Evolutionary conservation across 1,284 basidiomycete species (phyloP).

Genomic region (Puccinia coronata): DNA sequence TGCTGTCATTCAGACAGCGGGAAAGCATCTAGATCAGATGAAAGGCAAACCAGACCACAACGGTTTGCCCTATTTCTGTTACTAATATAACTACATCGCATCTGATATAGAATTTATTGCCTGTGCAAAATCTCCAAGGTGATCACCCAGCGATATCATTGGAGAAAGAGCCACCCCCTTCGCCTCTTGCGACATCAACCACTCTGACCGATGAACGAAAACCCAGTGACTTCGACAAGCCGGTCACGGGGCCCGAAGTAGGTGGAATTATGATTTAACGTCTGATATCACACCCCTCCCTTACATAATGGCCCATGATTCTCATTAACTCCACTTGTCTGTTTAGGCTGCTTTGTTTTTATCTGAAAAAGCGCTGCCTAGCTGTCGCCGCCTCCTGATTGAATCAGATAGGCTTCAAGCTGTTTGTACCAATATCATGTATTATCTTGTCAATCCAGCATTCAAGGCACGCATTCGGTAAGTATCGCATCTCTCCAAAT

Average conservation of each 20-base stretch:
- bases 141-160: background rate
- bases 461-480: constrained; percentile 73
- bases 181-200: constrained; percentile 20
- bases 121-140: background rate
- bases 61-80: background rate
- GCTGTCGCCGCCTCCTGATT: constrained; percentile 74
- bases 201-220: constrained; percentile 31
- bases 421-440: constrained; percentile 78
- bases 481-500: constrained; percentile 50
- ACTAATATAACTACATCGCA: background rate
- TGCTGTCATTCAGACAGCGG: constrained; percentile 71
- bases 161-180: constrained; percentile 26
- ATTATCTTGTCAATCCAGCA: constrained; percentile 80
- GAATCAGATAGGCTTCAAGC: constrained; percentile 80
- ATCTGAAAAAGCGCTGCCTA: constrained; percentile 70
- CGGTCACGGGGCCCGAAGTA: constrained; percentile 36
- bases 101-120: background rate
- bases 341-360: constrained; percentile 72
- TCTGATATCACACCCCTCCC: background rate
- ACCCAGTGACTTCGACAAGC: constrained; percentile 13
- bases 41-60: constrained; percentile 24
- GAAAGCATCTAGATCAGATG: constrained; percentile 69
- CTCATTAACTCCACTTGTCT: background rate
- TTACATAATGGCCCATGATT: background rate
- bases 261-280: background rate